Evolutionary conservation across 2,329 filamentous ascomycete genomes (phyloP).

Genomic region (Colletotrichum lentis): DNA sequence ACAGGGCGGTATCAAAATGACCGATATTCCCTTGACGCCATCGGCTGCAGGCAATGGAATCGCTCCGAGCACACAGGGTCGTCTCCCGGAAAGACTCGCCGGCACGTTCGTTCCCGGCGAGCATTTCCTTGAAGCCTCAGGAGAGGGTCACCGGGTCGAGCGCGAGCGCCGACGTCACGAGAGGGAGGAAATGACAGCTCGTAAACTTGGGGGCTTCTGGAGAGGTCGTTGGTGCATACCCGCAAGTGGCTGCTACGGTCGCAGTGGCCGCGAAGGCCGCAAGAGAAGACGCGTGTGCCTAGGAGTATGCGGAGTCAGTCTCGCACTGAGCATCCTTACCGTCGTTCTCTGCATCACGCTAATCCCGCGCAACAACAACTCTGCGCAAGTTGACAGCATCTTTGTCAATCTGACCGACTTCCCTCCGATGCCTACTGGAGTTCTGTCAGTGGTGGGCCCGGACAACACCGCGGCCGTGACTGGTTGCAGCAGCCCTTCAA

Average conservation of each 20-base stretch:
- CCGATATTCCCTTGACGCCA: conserved; percentile 65
- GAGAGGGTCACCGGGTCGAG: conserved; percentile 56
- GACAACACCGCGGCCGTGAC: conserved; percentile 70
- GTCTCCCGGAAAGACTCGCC: conserved; percentile 54
- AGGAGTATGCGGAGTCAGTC: conserved; percentile 57
- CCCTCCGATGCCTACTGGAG: conserved; percentile 84
- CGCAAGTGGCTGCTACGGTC: conserved; percentile 70
- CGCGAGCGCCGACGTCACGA: conserved; percentile 65
- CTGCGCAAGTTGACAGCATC: conserved; percentile 49
- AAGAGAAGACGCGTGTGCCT: conserved; percentile 69
- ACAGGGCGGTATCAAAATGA: conserved; percentile 67
- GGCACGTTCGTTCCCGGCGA: conserved; percentile 58
- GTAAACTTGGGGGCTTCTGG: conserved; percentile 68
- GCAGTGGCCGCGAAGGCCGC: conserved; percentile 69
- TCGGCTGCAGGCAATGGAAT: conserved; percentile 41
- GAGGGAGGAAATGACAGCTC: conserved; percentile 70
- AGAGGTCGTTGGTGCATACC: conserved; percentile 71
- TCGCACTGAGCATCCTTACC: conserved; percentile 64
- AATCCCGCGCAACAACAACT: conserved; percentile 48
- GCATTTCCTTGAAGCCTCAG: conserved; percentile 53
- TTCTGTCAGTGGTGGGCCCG: conserved; percentile 79
- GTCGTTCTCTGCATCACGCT: conserved; percentile 68
- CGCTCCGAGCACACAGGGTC: conserved; percentile 28
- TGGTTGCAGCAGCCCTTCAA: conserved; percentile 75
- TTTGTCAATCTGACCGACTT: conserved; percentile 90